These are phyloP conservation scores for Albifimbria verrucaria DNA, from an alignment of 2,329 filamentous ascomycete species.

Conservation along the genomic window DNA sequence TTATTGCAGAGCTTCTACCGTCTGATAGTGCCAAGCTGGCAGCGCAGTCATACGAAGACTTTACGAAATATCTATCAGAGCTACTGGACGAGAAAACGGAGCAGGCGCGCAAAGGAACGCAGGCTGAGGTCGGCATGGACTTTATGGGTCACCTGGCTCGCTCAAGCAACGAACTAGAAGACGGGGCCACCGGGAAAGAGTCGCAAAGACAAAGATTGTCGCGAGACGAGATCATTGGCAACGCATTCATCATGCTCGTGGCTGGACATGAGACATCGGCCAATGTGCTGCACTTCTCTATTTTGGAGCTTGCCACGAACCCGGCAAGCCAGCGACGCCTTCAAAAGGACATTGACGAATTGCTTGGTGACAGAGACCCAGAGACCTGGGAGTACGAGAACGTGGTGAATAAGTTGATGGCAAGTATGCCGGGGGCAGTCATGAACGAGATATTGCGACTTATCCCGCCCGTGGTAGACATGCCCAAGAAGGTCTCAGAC, in stretches of 20 bases:
- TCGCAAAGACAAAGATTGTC: constrained; percentile 36
- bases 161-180: constrained; percentile 28
- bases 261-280: constrained; percentile 82
- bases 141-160: constrained; percentile 49
- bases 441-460: constrained; percentile 76
- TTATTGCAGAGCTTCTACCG: constrained; percentile 38
- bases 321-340: constrained; percentile 61
- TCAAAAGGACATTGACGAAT: constrained; percentile 65
- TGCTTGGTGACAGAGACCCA: constrained; percentile 57
- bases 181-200: not conserved
- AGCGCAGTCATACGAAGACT: constrained; percentile 57
- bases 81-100: constrained; percentile 60
- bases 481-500: constrained; percentile 63
- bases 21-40: constrained; percentile 49
- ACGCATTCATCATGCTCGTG: constrained; percentile 65
- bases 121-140: constrained; percentile 46
- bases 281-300: constrained; percentile 68
- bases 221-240: constrained; percentile 67
- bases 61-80: constrained; percentile 66
- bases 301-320: constrained; percentile 65
- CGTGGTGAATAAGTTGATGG: constrained; percentile 62
- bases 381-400: constrained; percentile 69
- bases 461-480: constrained; percentile 66
- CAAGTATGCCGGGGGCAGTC: constrained; percentile 68
- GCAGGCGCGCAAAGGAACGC: constrained; percentile 31